Conservation (phyloP, 345 rosid species). For the Luvunga scandens region DNA sequence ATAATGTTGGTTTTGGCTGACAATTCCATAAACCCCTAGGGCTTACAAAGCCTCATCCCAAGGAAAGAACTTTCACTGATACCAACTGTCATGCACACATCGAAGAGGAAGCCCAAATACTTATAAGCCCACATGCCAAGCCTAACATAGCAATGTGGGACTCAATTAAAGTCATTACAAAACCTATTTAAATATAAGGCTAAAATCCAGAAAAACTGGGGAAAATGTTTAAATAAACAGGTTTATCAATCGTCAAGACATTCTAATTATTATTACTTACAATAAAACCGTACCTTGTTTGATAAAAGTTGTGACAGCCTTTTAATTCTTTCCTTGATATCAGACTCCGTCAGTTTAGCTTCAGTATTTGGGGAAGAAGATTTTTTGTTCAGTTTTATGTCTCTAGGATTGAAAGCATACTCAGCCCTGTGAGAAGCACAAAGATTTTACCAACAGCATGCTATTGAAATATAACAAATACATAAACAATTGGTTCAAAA, state of each 20-base stretch:
- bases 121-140: no score
- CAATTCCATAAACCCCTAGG: background rate
- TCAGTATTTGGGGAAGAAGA: constrained; percentile 55
- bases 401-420: constrained; percentile 87
- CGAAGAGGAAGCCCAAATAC: no score
- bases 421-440: constrained; percentile 51
- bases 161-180: no score
- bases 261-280: background rate
- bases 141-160: no score
- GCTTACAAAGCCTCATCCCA: no score
- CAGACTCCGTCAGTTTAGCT: constrained; percentile 60
- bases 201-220: background rate
- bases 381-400: constrained; percentile 48
- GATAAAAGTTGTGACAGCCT: constrained; percentile 48
- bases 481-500: background rate
- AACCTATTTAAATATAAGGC: background rate
- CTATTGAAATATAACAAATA: background rate
- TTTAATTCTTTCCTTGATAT: constrained; percentile 63
- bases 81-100: no score
- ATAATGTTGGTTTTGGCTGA: background rate
- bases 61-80: no score
- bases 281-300: constrained; percentile 55
- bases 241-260: background rate
- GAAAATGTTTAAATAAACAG: background rate
- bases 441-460: background rate